Conservation (phyloP, 2,329 filamentous ascomycete species). For the Cadophora sp. region DNA sequence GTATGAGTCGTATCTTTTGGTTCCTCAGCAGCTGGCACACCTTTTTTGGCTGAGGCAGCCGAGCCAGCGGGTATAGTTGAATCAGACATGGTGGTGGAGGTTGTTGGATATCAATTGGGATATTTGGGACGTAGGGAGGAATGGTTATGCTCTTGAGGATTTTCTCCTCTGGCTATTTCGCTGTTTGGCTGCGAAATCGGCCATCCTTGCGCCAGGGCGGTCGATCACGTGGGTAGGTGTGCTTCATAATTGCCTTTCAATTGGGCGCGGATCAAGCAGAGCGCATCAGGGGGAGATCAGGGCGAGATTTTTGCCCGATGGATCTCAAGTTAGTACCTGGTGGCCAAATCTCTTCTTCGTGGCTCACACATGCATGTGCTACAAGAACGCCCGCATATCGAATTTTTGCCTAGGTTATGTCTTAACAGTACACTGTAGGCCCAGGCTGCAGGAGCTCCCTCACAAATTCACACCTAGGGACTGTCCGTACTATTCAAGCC, state of each 20-base stretch:
- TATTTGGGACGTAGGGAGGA: neutral
- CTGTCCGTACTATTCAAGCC: too few relatives aligned
- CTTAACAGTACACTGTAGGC: neutral
- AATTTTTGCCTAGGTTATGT: neutral
- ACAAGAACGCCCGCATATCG: neutral
- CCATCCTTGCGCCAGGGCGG: slow-evolving; percentile 10
- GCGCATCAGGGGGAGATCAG: too few relatives aligned
- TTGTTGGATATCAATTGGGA: slow-evolving; percentile 1
- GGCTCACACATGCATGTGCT: too few relatives aligned
- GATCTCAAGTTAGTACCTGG: too few relatives aligned
- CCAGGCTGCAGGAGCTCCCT: neutral
- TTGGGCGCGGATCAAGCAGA: slow-evolving; percentile 4
- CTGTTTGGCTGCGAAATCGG: slow-evolving; percentile 6
- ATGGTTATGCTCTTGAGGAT: neutral
- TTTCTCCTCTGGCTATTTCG: neutral
- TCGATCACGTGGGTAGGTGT: slow-evolving; percentile 8
- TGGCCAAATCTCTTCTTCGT: slow-evolving; percentile 28
- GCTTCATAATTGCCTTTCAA: neutral
- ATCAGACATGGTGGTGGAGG: slow-evolving; percentile 29
- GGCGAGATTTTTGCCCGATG: too few relatives aligned
- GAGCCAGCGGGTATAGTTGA: slow-evolving; percentile 34
- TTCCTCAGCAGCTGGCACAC: slow-evolving; percentile 29
- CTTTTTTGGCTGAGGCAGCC: slow-evolving; percentile 36
- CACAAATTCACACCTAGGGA: neutral
- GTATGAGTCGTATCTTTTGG: slow-evolving; percentile 46